Percentiles rank a stretch among this genome's conserved stretches.
Evolutionary conservation across 2,329 filamentous ascomycete genomes (phyloP).

Genomic region (Cladophialophora chaetospira): DNA sequence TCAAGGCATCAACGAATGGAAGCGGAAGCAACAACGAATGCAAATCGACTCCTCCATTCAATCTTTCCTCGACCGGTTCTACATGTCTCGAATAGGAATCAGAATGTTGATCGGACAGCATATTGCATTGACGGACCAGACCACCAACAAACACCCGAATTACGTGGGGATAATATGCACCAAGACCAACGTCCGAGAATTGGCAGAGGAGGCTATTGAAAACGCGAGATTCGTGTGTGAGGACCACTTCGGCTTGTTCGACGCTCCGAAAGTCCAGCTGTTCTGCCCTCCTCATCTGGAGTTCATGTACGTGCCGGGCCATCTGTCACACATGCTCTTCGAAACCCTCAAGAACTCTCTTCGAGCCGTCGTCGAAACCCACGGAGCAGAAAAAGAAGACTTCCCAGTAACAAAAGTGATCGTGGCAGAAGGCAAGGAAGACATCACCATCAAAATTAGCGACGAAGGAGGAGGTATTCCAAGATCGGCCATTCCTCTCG

Average conservation of each 20-base stretch:
- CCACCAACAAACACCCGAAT: slow-evolving; percentile 81
- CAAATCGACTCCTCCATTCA: slow-evolving; percentile 96
- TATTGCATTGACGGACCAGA: slow-evolving; percentile 93
- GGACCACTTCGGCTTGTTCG: slow-evolving; percentile 96
- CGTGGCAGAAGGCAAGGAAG: slow-evolving; percentile 94
- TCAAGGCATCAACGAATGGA: slow-evolving; percentile 97
- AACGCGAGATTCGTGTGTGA: slow-evolving; percentile 99
- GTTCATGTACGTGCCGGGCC: slow-evolving; percentile 99
- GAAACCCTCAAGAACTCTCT: slow-evolving; percentile 98
- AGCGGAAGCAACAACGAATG: slow-evolving; percentile 92
- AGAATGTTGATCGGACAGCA: slow-evolving; percentile 99
- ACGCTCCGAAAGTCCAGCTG: slow-evolving; percentile 93
- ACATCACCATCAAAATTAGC: slow-evolving; percentile 97
- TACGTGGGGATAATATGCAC: slow-evolving; percentile 99
- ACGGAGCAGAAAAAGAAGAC: slow-evolving; percentile 91
- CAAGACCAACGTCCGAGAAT: slow-evolving; percentile 92
- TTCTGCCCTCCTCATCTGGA: slow-evolving; percentile 91
- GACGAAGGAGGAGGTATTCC: slow-evolving; percentile 97
- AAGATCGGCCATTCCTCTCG: slow-evolving; percentile 85
- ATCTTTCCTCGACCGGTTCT: slow-evolving; percentile 96
- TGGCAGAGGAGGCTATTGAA: slow-evolving; percentile 95
- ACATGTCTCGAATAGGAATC: slow-evolving; percentile 99
- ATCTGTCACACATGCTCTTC: slow-evolving; percentile 98
- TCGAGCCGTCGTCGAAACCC: slow-evolving; percentile 91
- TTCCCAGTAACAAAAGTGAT: slow-evolving; percentile 98